These are phyloP conservation scores for Thymus quinquecostatus DNA, from an alignment of 257 asterid genomes.

Conservation along the genomic window DNA sequence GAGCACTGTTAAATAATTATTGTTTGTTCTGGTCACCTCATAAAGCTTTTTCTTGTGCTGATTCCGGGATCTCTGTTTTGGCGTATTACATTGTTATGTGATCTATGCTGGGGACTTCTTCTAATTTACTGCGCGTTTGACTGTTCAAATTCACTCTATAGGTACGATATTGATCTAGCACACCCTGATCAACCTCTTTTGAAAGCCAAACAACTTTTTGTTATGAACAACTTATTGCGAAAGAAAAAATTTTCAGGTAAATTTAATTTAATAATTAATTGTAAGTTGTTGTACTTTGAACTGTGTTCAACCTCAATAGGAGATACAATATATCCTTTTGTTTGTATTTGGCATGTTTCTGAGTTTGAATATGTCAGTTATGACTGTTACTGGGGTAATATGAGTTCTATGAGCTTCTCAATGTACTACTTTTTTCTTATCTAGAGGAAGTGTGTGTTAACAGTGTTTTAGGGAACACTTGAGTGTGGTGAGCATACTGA, in stretches of 20 bases:
- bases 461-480: constrained; percentile 4
- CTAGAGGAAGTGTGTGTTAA: background rate
- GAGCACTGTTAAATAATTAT: constrained; percentile 14
- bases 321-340: background rate
- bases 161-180: constrained; percentile 60
- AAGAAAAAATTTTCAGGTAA: constrained; percentile 82
- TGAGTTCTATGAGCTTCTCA: background rate
- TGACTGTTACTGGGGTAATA: constrained; percentile 2
- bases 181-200: constrained; percentile 87
- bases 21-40: constrained; percentile 17
- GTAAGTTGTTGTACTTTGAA: constrained; percentile 15
- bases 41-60: constrained; percentile 18
- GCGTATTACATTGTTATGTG: constrained; percentile 21
- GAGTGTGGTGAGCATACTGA: background rate
- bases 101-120: constrained; percentile 19
- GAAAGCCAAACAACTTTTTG: constrained; percentile 88
- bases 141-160: constrained; percentile 42
- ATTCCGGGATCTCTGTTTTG: constrained; percentile 31
- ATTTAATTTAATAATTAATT: constrained; percentile 6
- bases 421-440: constrained; percentile 1
- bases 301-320: constrained; percentile 12
- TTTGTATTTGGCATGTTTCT: constrained; percentile 7
- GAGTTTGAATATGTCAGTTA: constrained; percentile 17
- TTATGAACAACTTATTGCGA: constrained; percentile 80
- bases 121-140: constrained; percentile 31